Base-by-base conservation (phyloP, 2,329 filamentous ascomycete genomes). In the Sclerotinia borealis region DNA sequence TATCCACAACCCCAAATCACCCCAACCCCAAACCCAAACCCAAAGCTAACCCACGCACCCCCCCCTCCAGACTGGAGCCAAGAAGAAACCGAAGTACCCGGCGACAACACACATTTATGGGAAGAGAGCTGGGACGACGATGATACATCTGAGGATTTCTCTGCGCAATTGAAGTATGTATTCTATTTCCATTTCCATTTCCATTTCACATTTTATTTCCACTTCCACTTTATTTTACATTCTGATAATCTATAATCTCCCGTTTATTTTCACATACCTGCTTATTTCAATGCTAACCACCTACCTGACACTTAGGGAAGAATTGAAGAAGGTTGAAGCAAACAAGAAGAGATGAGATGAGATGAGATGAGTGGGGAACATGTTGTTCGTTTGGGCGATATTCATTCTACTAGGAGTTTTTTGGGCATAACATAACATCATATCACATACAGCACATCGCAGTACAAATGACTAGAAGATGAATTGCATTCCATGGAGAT, bases 101-200 rank as follows among this genome's bases (percentile, higher is more conserved):
- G 82, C 66, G 85, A 80, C 71, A 88, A 87, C 73, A 85, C 87
- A 76, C 93, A 98, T 79, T 81, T 99, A 61, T 99, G 95, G 95
- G 95, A 99, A 79, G 95, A 99, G 83, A 97, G 92, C 82, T 99
- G 95, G 95, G 95, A 99, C 75, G 95, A 99, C 74, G 93, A 98
- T 76, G 95, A 98, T 78, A 95, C 92, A 69, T 95, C 85, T 72
- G 95, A 99, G 75, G 95, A 99, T 74, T 99, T 99, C 77, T 95
- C 92, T 15, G 85, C 90, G 73, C 93, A 98, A 81, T 80, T 99
- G 74, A 96, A 92, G 93, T 96, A 77, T 70, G 89, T 39, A 29
- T 81, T 61, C 34, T 29, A n/a, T 48, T 43, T 31, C 13, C 19
- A 5, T 9, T 37, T 36, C 19, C 9, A 43, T n/a, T 49, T 17